phyloP scores from a whole-genome alignment of 1,284 basidiomycete genomes.

The Pseudozyma thailandica region DNA sequence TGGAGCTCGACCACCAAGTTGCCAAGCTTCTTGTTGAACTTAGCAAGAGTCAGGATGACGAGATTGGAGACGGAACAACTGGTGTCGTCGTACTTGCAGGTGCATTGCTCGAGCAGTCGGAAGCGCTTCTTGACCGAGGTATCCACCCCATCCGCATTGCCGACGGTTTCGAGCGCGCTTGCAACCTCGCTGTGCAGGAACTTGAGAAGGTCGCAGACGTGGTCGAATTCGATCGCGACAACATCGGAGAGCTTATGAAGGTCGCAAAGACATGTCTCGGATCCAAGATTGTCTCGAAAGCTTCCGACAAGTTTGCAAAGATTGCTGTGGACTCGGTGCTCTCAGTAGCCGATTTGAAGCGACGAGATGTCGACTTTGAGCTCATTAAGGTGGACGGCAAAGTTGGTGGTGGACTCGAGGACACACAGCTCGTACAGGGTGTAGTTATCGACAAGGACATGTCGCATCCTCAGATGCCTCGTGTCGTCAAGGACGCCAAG shows the following conservation, averaged over 20 bases:
- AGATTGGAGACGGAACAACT: slow-evolving; percentile 98
- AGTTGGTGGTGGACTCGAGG: slow-evolving; percentile 94
- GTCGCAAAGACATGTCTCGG: slow-evolving; percentile 95
- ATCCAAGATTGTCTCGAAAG: slow-evolving; percentile 98
- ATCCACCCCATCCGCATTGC: slow-evolving; percentile 98
- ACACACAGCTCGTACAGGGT: slow-evolving; percentile 90
- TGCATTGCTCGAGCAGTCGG: slow-evolving; percentile 86
- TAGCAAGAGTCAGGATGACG: slow-evolving; percentile 97
- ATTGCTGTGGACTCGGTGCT: slow-evolving; percentile 98
- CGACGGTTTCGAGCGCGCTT: slow-evolving; percentile 96
- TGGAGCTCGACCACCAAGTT: slow-evolving; percentile 94
- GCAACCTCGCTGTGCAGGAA: slow-evolving; percentile 85
- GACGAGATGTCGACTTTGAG: slow-evolving; percentile 96
- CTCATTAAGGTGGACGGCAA: slow-evolving; percentile 99
- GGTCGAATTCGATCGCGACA: slow-evolving; percentile 82
- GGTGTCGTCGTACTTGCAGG: slow-evolving; percentile 98
- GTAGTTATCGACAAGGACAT: slow-evolving; percentile 99
- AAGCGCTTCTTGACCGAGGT: slow-evolving; percentile 89
- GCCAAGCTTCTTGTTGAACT: slow-evolving; percentile 96
- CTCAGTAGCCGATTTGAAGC: slow-evolving; percentile 91
- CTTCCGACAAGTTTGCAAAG: slow-evolving; percentile 91
- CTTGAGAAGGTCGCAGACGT: slow-evolving; percentile 92
- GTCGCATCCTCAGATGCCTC: slow-evolving; percentile 98
- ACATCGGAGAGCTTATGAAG: slow-evolving; percentile 80
- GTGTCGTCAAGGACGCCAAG: slow-evolving; percentile 84